A percentile compares a stretch with the other conserved stretches of the same genome.
Evolutionary conservation across 108 stramenopile species (phyloP).

Genomic region (Skeletonema grethae): DNA sequence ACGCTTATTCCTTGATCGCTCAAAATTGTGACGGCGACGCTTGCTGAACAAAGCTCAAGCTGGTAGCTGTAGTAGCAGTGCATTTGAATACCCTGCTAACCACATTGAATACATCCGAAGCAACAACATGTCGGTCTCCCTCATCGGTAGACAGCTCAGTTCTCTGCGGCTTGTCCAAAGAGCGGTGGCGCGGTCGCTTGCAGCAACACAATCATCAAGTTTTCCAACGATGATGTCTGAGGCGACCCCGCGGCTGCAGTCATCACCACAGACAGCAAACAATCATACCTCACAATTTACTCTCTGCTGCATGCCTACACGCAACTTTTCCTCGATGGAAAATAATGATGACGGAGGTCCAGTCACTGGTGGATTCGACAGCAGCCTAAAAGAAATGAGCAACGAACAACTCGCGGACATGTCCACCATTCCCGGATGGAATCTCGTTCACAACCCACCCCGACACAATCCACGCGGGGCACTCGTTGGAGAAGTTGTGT

Average conservation of each 20-base stretch:
- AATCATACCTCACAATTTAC: not conserved
- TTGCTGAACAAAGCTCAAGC: no score
- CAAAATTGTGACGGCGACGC: no score
- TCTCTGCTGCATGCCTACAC: not conserved
- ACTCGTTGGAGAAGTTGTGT: conserved; percentile 84
- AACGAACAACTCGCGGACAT: conserved; percentile 72
- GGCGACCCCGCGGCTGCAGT: conserved; percentile 6
- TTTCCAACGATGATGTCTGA: conserved; percentile 1
- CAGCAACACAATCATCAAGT: not conserved
- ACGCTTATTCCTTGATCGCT: no score
- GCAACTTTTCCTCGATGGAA: conserved; percentile 7
- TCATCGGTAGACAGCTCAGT: conserved; percentile 3
- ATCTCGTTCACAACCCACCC: conserved; percentile 79
- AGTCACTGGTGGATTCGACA: conserved; percentile 1
- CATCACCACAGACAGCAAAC: conserved; percentile 3
- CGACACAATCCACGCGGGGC: conserved; percentile 70
- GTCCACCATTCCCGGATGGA: conserved; percentile 78
- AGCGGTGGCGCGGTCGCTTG: conserved; percentile 2
- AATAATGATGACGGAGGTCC: conserved; percentile 16
- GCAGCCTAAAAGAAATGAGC: conserved; percentile 59
- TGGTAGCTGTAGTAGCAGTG: no score
- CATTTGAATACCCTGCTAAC: not conserved
- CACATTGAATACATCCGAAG: not conserved
- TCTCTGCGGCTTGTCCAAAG: conserved; percentile 6
- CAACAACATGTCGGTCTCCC: not conserved